Conservation (phyloP, 257 asterid genomes). For the Solanum gandarillasii region DNA sequence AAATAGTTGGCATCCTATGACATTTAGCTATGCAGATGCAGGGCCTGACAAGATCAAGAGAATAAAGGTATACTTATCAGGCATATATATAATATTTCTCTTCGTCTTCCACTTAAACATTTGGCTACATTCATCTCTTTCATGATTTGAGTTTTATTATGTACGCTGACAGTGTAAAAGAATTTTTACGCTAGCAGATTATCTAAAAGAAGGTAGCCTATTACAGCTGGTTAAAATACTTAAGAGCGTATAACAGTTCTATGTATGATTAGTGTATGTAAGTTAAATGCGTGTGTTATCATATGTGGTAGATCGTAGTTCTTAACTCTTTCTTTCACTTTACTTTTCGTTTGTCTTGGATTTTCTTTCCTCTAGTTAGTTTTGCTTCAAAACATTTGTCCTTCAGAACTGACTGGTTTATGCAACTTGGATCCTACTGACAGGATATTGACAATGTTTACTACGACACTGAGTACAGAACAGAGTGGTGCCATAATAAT, state of each 20-base stretch:
- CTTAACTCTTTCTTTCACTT: too few relatives aligned
- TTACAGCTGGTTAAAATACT: too few relatives aligned
- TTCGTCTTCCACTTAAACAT: background rate
- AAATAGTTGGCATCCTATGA: constrained; percentile 82
- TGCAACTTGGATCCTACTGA: background rate
- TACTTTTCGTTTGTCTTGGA: too few relatives aligned
- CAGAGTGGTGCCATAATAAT: constrained; percentile 86
- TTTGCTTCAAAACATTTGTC: background rate
- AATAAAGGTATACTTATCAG: constrained; percentile 42
- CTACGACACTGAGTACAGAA: constrained; percentile 72
- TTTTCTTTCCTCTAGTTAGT: background rate
- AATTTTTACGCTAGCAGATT: too few relatives aligned
- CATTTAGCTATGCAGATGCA: constrained; percentile 53
- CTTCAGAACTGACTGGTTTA: background rate
- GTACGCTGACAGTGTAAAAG: background rate
- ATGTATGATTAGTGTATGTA: background rate
- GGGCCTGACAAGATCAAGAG: constrained; percentile 50
- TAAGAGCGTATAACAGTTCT: too few relatives aligned
- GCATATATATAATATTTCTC: background rate
- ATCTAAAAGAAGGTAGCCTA: too few relatives aligned
- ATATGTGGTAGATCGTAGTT: too few relatives aligned
- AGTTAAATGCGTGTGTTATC: background rate
- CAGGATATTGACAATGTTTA: constrained; percentile 73
- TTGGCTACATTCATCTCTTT: background rate
- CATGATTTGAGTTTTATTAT: background rate